A percentile compares a stretch with the other conserved stretches of the same genome.
Conservation (phyloP, 2,329 filamentous ascomycete species). For the Exophiala dermatitidis region DNA sequence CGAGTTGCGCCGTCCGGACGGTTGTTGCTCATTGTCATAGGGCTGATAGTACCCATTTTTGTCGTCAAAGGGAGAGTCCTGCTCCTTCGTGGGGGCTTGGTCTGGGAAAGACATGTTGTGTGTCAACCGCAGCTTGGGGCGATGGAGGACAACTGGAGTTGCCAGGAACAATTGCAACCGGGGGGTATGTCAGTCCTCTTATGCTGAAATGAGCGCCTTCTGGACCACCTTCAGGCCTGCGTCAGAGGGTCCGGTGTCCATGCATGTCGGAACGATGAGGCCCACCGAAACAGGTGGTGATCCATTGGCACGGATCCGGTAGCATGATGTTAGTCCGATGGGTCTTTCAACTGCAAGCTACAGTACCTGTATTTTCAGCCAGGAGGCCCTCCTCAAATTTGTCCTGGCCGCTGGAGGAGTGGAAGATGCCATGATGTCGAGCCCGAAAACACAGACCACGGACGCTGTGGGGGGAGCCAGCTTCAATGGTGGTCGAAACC, state of each 20-base stretch:
- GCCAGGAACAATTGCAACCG: background rate
- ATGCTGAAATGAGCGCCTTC: background rate
- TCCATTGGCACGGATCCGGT: too few relatives aligned
- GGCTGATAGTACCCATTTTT: background rate
- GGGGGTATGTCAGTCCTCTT: background rate
- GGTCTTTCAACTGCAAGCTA: background rate
- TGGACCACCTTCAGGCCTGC: background rate
- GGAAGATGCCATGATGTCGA: background rate
- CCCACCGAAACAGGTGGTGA: too few relatives aligned
- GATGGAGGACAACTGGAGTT: background rate
- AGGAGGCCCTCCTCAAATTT: too few relatives aligned
- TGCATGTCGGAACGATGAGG: too few relatives aligned
- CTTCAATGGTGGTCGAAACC: background rate
- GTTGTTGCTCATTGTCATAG: background rate
- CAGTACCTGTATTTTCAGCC: too few relatives aligned
- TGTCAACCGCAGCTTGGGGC: background rate
- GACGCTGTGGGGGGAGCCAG: background rate
- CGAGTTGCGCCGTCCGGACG: constrained; percentile 12
- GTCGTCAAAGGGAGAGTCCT: background rate
- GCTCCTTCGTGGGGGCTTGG: constrained; percentile 1
- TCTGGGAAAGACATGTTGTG: constrained; percentile 12
- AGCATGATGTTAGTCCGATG: background rate
- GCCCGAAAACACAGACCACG: background rate
- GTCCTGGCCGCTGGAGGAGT: background rate
- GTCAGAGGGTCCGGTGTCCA: background rate